Conservation (phyloP, 176 grass and related monocot species). For the Carex cristatella region DNA sequence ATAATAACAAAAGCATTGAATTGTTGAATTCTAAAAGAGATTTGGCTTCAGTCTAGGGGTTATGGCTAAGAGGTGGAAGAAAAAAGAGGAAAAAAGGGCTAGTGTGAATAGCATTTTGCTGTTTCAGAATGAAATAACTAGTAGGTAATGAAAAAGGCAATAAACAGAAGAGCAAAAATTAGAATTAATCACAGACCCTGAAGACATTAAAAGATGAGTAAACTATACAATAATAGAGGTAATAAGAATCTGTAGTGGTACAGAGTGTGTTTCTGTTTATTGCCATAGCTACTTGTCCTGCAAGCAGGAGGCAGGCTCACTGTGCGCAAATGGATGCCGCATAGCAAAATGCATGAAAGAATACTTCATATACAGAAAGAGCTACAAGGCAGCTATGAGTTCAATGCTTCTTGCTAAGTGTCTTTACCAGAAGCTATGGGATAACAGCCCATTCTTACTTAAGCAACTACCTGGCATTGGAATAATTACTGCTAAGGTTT, state of each 20-base stretch:
- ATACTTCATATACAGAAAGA: slow-evolving; percentile 79
- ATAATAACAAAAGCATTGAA: not conserved
- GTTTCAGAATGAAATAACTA: not conserved
- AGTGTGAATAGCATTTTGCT: slow-evolving; percentile 13
- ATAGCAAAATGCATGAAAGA: slow-evolving; percentile 96
- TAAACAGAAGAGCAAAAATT: not conserved
- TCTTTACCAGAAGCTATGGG: slow-evolving; percentile 83
- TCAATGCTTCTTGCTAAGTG: slow-evolving; percentile 82
- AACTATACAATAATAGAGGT: not conserved
- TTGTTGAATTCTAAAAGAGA: not conserved
- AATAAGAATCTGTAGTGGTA: not conserved
- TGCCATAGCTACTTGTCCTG: slow-evolving; percentile 21
- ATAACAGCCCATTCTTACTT: slow-evolving; percentile 69
- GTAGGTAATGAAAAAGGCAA: not conserved
- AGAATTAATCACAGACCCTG: not conserved
- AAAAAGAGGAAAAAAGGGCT: not conserved
- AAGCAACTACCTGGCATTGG: slow-evolving; percentile 95
- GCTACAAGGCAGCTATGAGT: slow-evolving; percentile 62
- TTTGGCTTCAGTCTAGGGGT: not conserved
- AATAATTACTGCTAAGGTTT: slow-evolving; percentile 93
- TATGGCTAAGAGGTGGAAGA: not conserved
- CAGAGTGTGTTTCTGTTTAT: slow-evolving; percentile 7
- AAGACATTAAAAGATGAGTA: not conserved
- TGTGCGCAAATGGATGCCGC: slow-evolving; percentile 82
- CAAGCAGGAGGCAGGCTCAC: slow-evolving; percentile 65